phyloP scores from a whole-genome alignment of 257 asterid genomes.

The Asclepias syriaca region DNA sequence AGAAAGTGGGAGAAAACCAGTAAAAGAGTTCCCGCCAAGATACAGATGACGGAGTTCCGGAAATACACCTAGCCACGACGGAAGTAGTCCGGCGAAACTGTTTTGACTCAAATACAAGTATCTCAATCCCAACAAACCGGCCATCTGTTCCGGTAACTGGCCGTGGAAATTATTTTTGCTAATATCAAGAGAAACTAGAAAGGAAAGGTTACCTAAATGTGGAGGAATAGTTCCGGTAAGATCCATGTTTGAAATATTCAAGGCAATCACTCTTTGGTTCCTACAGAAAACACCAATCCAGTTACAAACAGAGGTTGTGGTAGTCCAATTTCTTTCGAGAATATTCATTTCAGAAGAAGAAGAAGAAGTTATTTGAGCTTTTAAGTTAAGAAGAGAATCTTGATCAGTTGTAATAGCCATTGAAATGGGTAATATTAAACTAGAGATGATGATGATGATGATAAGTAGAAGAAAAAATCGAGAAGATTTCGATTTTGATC shows the following conservation, averaged over 20 bases:
- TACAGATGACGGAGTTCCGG: no score
- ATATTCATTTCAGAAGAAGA: background rate
- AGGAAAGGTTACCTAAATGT: background rate
- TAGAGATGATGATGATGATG: no score
- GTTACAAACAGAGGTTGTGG: background rate
- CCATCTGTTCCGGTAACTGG: background rate
- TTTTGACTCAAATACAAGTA: background rate
- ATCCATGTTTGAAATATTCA: background rate
- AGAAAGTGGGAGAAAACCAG: background rate
- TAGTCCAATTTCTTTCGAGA: background rate
- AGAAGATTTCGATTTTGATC: no score
- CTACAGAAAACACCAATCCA: background rate
- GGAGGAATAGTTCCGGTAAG: background rate
- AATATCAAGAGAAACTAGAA: background rate
- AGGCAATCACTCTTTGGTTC: background rate
- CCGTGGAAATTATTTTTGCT: background rate
- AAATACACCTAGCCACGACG: background rate
- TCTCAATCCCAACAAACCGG: background rate
- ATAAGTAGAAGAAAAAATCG: no score
- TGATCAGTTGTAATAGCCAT: background rate
- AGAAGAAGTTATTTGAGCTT: constrained; percentile 2
- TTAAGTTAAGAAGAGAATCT: background rate
- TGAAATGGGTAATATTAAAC: background rate
- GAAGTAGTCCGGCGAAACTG: background rate
- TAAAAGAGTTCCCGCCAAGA: background rate